Base-by-base conservation (phyloP, 2,329 filamentous ascomycete species). In the Pochonia chlamydosporia region DNA sequence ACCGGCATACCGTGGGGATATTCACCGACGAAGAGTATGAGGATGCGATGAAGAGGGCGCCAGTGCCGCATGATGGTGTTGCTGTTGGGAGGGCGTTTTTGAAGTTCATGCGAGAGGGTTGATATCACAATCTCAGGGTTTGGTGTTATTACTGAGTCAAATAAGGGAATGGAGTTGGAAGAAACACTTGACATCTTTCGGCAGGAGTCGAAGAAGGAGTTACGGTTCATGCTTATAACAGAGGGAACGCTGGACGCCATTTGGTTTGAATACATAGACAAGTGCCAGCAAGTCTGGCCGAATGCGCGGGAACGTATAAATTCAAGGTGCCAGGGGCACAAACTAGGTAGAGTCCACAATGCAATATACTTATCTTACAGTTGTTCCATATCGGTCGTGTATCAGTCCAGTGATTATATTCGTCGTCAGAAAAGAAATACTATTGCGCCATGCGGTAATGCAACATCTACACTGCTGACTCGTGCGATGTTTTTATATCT, bases 41-140 rank as follows among this genome's bases (percentile, higher is more conserved):
- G 47, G 85, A 88, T 56, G 87, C 79, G 23, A 78, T 91, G 62
- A 69, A 67, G 7, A 78, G 88, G 50, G 84, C 84, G 2, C 70
- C 70, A 8, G 73, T 81, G 28, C 72, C 79, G 46, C 89, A 96
- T 53, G 90, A 96, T 63, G 91, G 92, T 2, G 72, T 93, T n/a
- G 68, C 73, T 3, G 82, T 96, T 46, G 85, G 82, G 1, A 73
- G 76, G 52, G 84, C 81, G 0, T 95, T 96, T 62, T 62, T 96
- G 59, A 79, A 76, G 39, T 96, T 97, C 56, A 64, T 95, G 57
- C 68, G 81, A 41, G 83, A 89, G 54, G 75, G 58, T 13, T 63
- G 49, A 57, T 14, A 25, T n/a, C 28, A 10, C 11, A 25, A 39
- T 9, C 16, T n/a, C n/a, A n/a, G n/a, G n/a, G n/a, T n/a, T n/a